phyloP scores from a whole-genome alignment of 768 basidiomycete species.

The Boletus pseudopeckii region DNA sequence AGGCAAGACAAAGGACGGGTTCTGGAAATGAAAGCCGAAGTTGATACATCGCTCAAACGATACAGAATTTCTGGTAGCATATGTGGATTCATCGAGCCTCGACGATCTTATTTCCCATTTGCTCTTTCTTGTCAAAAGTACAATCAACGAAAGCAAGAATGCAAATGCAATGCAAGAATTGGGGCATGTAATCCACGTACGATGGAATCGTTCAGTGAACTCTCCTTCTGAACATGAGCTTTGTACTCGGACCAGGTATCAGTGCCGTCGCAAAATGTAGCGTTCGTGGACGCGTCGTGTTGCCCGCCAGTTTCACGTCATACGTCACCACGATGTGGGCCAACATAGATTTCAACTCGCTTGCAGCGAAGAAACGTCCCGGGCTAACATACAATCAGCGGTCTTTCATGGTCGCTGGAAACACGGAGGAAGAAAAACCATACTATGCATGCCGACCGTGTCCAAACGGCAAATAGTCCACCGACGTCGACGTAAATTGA shows the following conservation, averaged over 20 bases:
- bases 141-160: neutral
- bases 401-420: too few relatives aligned
- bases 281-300: neutral
- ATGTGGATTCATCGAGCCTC: neutral
- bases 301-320: slow-evolving; percentile 1
- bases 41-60: neutral
- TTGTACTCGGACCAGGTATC: neutral
- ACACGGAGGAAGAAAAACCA: too few relatives aligned
- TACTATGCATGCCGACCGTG: too few relatives aligned
- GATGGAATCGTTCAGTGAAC: neutral
- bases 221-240: neutral
- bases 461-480: too few relatives aligned
- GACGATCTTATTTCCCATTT: too few relatives aligned
- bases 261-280: neutral
- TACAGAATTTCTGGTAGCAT: neutral
- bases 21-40: too few relatives aligned
- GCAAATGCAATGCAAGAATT: neutral
- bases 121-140: too few relatives aligned
- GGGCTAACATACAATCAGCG: neutral
- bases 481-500: too few relatives aligned
- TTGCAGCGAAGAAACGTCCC: slow-evolving; percentile 15
- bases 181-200: neutral
- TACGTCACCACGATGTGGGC: slow-evolving; percentile 13
- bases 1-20: too few relatives aligned
- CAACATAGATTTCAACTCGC: slow-evolving; percentile 10